Percentiles rank a stretch among this genome's conserved stretches.
phyloP scores from a whole-genome alignment of 441 rosid genomes.

The Hura crepitans region DNA sequence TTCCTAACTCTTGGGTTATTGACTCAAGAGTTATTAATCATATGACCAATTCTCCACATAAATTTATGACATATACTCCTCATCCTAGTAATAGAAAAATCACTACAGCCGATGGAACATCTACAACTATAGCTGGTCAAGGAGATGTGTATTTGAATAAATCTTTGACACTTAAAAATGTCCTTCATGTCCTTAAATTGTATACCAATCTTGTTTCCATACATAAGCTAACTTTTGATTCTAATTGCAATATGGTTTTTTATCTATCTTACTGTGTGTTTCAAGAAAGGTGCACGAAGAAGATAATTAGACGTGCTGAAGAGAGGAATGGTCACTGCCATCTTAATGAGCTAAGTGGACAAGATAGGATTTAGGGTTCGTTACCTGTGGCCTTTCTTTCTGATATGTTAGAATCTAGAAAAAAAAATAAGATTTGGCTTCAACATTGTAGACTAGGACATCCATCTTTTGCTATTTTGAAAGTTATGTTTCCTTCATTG shows the following conservation, averaged over 20 bases:
- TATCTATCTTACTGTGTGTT: neutral
- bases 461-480: neutral
- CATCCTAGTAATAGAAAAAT: neutral
- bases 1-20: neutral
- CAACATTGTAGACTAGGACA: neutral
- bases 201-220: neutral
- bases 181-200: neutral
- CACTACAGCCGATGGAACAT: neutral
- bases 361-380: neutral
- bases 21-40: neutral
- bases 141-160: neutral
- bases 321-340: neutral
- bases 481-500: neutral
- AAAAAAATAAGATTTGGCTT: neutral
- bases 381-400: neutral
- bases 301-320: neutral
- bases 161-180: neutral
- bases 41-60: neutral
- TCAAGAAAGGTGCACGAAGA: neutral
- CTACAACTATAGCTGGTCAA: neutral
- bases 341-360: neutral
- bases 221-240: neutral
- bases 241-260: neutral
- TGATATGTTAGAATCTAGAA: neutral
- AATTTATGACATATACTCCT: neutral